A percentile compares a stretch with the other conserved stretches of the same genome.
Conservation (phyloP, 2,329 filamentous ascomycete species). For the Exophiala lecanii-corni region DNA sequence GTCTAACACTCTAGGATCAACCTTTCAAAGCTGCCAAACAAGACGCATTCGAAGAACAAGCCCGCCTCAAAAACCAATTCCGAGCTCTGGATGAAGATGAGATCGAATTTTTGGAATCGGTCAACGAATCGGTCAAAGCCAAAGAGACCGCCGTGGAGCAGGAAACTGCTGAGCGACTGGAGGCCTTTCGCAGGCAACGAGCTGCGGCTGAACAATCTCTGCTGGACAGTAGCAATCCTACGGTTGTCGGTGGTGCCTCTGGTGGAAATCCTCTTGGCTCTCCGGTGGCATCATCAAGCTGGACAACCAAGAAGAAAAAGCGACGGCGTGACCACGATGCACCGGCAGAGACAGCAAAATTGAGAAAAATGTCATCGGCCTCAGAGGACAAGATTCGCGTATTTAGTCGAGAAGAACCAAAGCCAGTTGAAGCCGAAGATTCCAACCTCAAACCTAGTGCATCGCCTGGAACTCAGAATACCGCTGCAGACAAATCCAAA, state of each 20-base stretch:
- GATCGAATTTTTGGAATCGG: slow-evolving; percentile 50
- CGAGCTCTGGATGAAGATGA: slow-evolving; percentile 49
- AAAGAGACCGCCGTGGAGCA: slow-evolving; percentile 54
- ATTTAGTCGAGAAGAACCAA: slow-evolving; percentile 4
- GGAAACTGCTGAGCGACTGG: slow-evolving; percentile 56
- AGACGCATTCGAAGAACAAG: slow-evolving; percentile 49
- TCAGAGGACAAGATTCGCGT: slow-evolving; percentile 22
- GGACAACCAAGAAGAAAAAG: slow-evolving; percentile 48
- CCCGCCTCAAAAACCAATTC: slow-evolving; percentile 48
- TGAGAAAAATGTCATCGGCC: slow-evolving; percentile 37
- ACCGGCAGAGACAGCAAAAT: slow-evolving; percentile 37
- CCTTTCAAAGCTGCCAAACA: slow-evolving; percentile 42
- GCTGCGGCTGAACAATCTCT: slow-evolving; percentile 52
- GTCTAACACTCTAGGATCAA: background rate
- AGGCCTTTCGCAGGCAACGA: slow-evolving; percentile 55
- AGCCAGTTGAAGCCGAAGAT: background rate
- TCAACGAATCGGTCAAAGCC: slow-evolving; percentile 53
- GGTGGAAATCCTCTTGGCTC: no score
- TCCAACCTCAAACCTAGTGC: no score
- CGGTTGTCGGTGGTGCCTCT: background rate
- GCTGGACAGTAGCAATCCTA: background rate
- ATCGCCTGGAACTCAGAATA: no score
- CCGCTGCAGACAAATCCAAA: no score
- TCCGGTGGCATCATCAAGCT: slow-evolving; percentile 35
- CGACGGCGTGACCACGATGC: slow-evolving; percentile 48